A percentile compares a stretch with the other conserved stretches of the same genome.
phyloP scores from a whole-genome alignment of 768 basidiomycete species.

The Kwoniella mangroviensis region DNA sequence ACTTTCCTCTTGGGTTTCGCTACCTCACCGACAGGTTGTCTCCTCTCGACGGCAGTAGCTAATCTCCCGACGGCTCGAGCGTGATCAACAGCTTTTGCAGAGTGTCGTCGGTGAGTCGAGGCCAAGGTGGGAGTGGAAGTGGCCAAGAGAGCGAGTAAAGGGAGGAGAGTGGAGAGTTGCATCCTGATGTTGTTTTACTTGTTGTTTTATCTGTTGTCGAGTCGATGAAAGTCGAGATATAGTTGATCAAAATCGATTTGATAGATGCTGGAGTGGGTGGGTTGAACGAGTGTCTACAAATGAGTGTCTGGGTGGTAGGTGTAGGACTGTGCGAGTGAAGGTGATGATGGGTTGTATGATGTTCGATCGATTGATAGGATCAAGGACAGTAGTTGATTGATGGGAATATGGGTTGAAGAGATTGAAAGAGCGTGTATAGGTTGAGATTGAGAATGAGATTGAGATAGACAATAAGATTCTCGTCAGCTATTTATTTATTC shows the following conservation, averaged over 20 bases:
- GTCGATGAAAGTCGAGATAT: not conserved
- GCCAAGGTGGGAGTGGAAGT: constrained; percentile 21
- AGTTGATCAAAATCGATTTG: constrained; percentile 15
- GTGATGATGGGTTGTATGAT: not conserved
- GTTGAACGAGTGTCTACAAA: constrained; percentile 22
- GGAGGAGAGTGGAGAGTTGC: constrained; percentile 37
- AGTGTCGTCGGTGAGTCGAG: constrained; percentile 26
- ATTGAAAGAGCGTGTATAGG: not conserved
- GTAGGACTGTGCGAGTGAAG: constrained; percentile 6
- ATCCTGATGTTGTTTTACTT: constrained; percentile 27
- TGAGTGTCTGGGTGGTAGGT: constrained; percentile 13
- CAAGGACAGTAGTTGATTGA: too few relatives aligned
- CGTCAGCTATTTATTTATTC: constrained; percentile 4
- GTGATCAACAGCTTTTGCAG: constrained; percentile 24
- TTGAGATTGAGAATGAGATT: not conserved
- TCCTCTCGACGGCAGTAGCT: constrained; percentile 12
- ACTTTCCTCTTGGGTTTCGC: constrained; percentile 16
- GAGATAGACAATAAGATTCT: not conserved
- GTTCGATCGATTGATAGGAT: not conserved
- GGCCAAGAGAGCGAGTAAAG: constrained; percentile 34
- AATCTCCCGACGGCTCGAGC: constrained; percentile 23
- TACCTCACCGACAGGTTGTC: constrained; percentile 5
- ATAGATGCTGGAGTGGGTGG: not conserved
- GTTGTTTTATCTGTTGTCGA: not conserved
- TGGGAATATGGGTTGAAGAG: not conserved